These are phyloP conservation scores for Sphagnurus paluster DNA, from an alignment of 1,284 basidiomycete genomes.

Conservation along the genomic window DNA sequence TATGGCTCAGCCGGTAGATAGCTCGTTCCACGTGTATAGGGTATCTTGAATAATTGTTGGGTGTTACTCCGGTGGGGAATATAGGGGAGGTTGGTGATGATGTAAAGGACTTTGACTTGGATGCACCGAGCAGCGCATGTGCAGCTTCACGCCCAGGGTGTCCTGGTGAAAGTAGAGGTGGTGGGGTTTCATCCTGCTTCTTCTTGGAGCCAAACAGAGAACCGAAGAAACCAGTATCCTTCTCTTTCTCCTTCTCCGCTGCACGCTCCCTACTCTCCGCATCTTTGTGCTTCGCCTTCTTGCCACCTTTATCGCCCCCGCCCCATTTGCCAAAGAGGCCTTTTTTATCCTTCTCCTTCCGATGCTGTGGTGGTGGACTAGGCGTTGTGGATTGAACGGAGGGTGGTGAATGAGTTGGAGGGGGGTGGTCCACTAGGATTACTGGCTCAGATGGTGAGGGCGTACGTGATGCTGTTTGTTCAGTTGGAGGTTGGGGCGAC, in stretches of 20 bases:
- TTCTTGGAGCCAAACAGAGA: conserved; percentile 80
- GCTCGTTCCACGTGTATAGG: conserved; percentile 98
- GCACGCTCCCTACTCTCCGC: conserved; percentile 46
- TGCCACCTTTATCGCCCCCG: conserved; percentile 56
- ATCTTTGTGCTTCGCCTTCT: conserved; percentile 55
- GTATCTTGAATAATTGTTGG: conserved; percentile 73
- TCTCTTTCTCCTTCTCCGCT: conserved; percentile 68
- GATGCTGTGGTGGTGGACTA: conserved; percentile 29
- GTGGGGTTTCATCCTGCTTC: conserved; percentile 66
- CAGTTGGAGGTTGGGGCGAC: conserved; percentile 38
- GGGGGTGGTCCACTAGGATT: conserved; percentile 19
- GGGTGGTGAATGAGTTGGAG: conserved; percentile 25
- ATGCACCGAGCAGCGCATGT: conserved; percentile 77
- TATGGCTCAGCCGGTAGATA: conserved; percentile 95
- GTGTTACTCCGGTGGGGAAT: conserved; percentile 39
- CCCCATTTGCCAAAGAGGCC: conserved; percentile 76
- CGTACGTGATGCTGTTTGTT: conserved; percentile 38
- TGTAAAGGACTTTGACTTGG: conserved; percentile 67
- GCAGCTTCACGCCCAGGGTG: conserved; percentile 77
- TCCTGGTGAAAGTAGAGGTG: conserved; percentile 48
- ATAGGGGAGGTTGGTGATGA: conserved; percentile 62
- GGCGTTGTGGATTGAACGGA: conserved; percentile 25
- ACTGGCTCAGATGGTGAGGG: conserved; percentile 42
- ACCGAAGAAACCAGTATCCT: conserved; percentile 79
- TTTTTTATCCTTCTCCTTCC: conserved; percentile 81